Evolutionary conservation across 2,329 filamentous ascomycete genomes (phyloP), one percentile per base, ranked within the genome.

Genomic region (Ophiosphaerella narmari): DNA sequence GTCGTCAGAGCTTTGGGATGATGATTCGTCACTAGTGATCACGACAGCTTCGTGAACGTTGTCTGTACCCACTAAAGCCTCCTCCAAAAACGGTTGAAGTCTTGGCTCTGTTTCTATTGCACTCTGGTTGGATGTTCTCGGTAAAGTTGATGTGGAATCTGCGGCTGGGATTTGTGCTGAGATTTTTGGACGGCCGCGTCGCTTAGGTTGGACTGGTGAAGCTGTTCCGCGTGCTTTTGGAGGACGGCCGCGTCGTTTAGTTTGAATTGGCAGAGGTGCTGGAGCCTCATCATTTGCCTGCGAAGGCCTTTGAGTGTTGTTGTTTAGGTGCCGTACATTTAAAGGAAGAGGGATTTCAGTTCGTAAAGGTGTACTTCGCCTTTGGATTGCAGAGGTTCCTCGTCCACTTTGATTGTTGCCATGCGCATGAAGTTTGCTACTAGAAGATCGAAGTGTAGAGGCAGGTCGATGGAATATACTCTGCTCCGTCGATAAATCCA

Each of bases 21-120:
- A 41, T 23, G 47, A 38, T 23, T 48, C 44, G 8, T 39, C 41
- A 35, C 53, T 59, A 5, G 55, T 45, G 9, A 55, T 51, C 1
- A 52, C 45, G 14, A 55, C 42, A 7, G 47, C 31, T 9, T 48
- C 48, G 7, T 48, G 35, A 23, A 18, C 33, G 13, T 8, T 36
- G 39, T 6, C 8, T 4, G 13, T 16, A 35, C 14, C 7, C 12
- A 18, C 14, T 14, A 26, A 31, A 24, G 11, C 26, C 26, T 29
- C 26, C 1, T 29, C 26, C 11, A 29, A 29, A 8, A 29, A 7
- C 6, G 26, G 26, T 6, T 11, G 7, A 29, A 29, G 26, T 7
- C 26, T 29, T 11, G 26, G 26, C 26, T 11, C 24, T 26, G 29
- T 7, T 14, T 34, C 31, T 34, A 29, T 13, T 18, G 31, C 41